Percentiles rank a stretch among this genome's conserved stretches.
Conservation (phyloP, 2,329 filamentous ascomycete genomes). For the Talaromyces sp. region DNA sequence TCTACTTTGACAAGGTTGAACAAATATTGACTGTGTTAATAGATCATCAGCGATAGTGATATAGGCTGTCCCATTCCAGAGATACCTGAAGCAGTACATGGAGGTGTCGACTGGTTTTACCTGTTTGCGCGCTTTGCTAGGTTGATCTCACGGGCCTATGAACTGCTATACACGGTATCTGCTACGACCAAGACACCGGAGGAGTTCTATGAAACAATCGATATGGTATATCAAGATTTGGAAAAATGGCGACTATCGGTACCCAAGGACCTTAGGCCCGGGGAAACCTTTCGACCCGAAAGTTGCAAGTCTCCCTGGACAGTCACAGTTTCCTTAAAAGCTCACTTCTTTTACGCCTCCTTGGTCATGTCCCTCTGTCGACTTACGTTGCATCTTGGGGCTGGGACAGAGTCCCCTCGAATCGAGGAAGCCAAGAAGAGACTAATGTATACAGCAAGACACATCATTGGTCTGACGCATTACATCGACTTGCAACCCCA, state of each 20-base stretch:
- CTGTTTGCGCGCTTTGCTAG: slow-evolving; percentile 30
- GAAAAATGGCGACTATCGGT: slow-evolving; percentile 33
- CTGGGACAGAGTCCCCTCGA: slow-evolving; percentile 16
- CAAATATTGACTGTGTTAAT: neutral
- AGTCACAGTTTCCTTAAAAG: slow-evolving; percentile 25
- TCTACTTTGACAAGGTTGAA: neutral
- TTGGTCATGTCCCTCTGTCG: slow-evolving; percentile 32
- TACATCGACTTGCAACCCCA: slow-evolving; percentile 35
- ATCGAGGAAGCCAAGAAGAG: slow-evolving; percentile 23
- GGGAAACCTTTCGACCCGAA: slow-evolving; percentile 22
- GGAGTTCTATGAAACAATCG: slow-evolving; percentile 23
- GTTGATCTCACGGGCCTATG: slow-evolving; percentile 34
- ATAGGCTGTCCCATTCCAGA: slow-evolving; percentile 37
- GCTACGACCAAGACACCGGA: slow-evolving; percentile 24
- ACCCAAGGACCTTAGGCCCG: slow-evolving; percentile 31
- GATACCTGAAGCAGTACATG: slow-evolving; percentile 31
- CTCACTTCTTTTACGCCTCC: slow-evolving; percentile 32
- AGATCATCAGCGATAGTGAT: slow-evolving; percentile 39
- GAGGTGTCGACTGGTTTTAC: slow-evolving; percentile 37
- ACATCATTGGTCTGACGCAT: slow-evolving; percentile 33
- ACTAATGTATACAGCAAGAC: slow-evolving; percentile 32
- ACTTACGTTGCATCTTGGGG: slow-evolving; percentile 27
- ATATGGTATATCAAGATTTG: slow-evolving; percentile 25
- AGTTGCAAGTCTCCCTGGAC: slow-evolving; percentile 19
- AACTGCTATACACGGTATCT: slow-evolving; percentile 35